Evolutionary conservation across 768 basidiomycete genomes (phyloP).

Genomic region (Lentinula sp.): DNA sequence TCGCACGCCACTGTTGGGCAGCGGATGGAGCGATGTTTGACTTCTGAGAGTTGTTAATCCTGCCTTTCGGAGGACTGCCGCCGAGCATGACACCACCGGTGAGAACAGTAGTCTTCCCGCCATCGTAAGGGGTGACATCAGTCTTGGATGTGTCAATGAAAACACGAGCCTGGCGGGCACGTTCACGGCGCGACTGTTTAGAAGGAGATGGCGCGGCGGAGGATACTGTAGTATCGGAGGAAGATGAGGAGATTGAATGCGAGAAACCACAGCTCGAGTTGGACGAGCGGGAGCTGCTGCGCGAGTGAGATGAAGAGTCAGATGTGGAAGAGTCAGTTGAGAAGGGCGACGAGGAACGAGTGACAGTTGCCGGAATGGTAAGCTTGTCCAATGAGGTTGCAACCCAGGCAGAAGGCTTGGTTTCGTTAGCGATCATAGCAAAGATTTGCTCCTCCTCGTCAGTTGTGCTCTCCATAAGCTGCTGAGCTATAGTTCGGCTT

Average conservation of each 20-base stretch:
- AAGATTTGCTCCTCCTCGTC: conserved; percentile 73
- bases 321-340: conserved; percentile 53
- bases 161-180: conserved; percentile 61
- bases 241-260: conserved; percentile 41
- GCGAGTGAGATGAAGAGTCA: conserved; percentile 56
- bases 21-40: neutral
- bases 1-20: conserved; percentile 41
- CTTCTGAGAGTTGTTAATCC: conserved; percentile 19
- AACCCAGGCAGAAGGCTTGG: conserved; percentile 62
- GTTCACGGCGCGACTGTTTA: conserved; percentile 64
- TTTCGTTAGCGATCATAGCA: conserved; percentile 66
- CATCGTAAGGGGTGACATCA: conserved; percentile 81
- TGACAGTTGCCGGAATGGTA: conserved; percentile 29
- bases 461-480: conserved; percentile 63
- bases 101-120: conserved; percentile 83
- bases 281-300: conserved; percentile 65
- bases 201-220: conserved; percentile 27
- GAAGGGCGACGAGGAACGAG: conserved; percentile 51
- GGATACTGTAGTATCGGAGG: conserved; percentile 32
- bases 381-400: conserved; percentile 61
- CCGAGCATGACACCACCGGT: conserved; percentile 89
- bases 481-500: conserved; percentile 66
- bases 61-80: conserved; percentile 31
- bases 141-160: conserved; percentile 71
- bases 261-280: conserved; percentile 65